These are phyloP conservation scores for Claviceps sp. DNA, from an alignment of 2,329 filamentous ascomycete species.

Conservation along the genomic window DNA sequence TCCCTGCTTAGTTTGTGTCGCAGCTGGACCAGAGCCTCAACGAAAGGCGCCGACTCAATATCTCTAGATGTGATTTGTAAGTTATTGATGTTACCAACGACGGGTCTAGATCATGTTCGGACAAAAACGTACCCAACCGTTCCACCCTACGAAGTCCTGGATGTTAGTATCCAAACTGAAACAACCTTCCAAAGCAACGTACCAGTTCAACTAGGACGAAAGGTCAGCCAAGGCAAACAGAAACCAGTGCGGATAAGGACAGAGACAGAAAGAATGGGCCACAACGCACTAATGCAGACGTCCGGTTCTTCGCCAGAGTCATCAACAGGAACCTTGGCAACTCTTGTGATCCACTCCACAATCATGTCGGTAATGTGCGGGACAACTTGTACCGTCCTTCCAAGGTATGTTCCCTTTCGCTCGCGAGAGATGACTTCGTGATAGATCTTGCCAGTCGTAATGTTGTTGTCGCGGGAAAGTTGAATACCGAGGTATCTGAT, in stretches of 20 bases:
- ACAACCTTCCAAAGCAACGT: conserved; percentile 7
- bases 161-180: not conserved
- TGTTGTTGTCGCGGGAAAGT: conserved; percentile 79
- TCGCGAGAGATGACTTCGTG: conserved; percentile 22
- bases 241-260: not conserved
- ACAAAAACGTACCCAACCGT: conserved; percentile 32
- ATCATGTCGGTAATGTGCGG: conserved; percentile 87
- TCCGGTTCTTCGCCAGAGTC: conserved; percentile 72
- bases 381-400: conserved; percentile 80
- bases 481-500: conserved; percentile 61
- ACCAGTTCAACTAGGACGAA: conserved; percentile 20
- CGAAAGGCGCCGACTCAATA: conserved; percentile 77
- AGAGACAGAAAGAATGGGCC: not conserved
- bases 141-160: conserved; percentile 32
- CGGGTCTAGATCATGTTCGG: no score
- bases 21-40: conserved; percentile 74
- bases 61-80: conserved; percentile 28
- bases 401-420: conserved; percentile 64
- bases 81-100: not conserved
- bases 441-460: conserved; percentile 96
- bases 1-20: conserved; percentile 56
- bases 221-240: conserved; percentile 8
- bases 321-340: conserved; percentile 75
- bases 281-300: conserved; percentile 68
- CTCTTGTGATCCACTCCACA: conserved; percentile 82